Conservation (phyloP, 179 eudicot genomes). For the Spinacia oleracea region DNA sequence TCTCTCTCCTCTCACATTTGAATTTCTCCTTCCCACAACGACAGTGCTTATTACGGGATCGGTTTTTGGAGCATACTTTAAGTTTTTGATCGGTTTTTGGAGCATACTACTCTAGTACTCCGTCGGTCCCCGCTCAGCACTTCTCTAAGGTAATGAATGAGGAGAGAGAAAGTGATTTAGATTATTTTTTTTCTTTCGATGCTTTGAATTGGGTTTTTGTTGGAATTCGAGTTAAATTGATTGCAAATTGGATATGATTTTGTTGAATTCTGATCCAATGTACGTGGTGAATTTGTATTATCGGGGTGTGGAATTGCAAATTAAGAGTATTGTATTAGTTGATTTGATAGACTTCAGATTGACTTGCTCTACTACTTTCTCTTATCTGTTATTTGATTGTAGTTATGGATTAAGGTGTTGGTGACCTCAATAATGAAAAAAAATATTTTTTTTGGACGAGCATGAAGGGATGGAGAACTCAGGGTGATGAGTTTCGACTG, state of each 20-base stretch:
- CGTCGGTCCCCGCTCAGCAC: constrained; percentile 53
- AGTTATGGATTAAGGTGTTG: background rate
- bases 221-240: background rate
- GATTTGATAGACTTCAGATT: background rate
- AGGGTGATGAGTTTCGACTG: constrained; percentile 33
- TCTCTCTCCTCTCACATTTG: no score
- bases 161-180: background rate
- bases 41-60: no score
- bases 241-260: constrained; percentile 9
- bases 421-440: background rate
- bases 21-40: no score
- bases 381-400: background rate
- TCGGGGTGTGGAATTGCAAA: background rate
- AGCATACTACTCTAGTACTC: constrained; percentile 79
- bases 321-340: background rate
- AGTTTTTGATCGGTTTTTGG: constrained; percentile 72
- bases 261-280: constrained; percentile 1
- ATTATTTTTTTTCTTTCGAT: no score
- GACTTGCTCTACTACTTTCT: background rate
- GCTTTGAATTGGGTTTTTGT: background rate
- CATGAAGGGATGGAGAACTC: constrained; percentile 36
- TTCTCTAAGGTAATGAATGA: constrained; percentile 57
- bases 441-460: constrained; percentile 27
- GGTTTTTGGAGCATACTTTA: no score
- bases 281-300: background rate